Evolutionary conservation across 495 filamentous ascomycete genomes (phyloP).

Genomic region (Aspergillus coremiiformis): DNA sequence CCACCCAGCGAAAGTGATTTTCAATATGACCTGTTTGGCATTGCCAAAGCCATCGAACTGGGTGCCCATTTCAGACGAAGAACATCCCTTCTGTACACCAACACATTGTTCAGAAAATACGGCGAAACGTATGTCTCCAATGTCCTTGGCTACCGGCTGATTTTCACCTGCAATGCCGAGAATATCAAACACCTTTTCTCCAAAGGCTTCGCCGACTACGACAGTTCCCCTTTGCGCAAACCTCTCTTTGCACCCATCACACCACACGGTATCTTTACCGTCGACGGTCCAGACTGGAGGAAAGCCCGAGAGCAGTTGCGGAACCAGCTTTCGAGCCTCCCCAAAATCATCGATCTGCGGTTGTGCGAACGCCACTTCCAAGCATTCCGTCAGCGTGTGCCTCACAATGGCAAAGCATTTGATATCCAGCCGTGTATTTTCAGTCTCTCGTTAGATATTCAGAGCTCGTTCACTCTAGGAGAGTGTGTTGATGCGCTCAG

Average conservation of each 20-base stretch:
- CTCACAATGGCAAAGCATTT: too few species aligned
- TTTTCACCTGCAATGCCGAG: conserved; percentile 12
- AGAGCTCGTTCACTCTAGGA: conserved; percentile 9
- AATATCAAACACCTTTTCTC: conserved; percentile 16
- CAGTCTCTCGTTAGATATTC: conserved; percentile 9
- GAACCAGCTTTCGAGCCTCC: conserved; percentile 9
- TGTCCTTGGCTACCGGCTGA: conserved; percentile 6
- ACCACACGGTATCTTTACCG: conserved; percentile 16
- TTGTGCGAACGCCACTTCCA: conserved; percentile 12
- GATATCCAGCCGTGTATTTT: too few species aligned
- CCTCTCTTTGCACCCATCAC: conserved; percentile 14
- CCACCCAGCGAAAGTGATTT: too few species aligned
- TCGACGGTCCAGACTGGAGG: conserved; percentile 15
- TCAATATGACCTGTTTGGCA: too few species aligned
- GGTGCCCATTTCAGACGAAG: too few species aligned
- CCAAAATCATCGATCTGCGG: conserved; percentile 7
- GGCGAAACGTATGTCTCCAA: conserved; percentile 14
- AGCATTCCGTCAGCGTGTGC: too few species aligned
- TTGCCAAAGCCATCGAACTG: too few species aligned
- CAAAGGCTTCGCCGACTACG: conserved; percentile 11
- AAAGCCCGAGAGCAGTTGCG: conserved; percentile 7
- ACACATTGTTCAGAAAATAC: conserved; percentile 3
- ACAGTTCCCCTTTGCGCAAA: conserved; percentile 11
- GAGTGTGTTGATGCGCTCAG: conserved; percentile 12
- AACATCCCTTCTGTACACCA: too few species aligned